Evolutionary conservation across 805 yeast species (phyloP), one percentile per base, ranked within the genome.

Genomic region (Zygosaccharomyces kombuchaensis): DNA sequence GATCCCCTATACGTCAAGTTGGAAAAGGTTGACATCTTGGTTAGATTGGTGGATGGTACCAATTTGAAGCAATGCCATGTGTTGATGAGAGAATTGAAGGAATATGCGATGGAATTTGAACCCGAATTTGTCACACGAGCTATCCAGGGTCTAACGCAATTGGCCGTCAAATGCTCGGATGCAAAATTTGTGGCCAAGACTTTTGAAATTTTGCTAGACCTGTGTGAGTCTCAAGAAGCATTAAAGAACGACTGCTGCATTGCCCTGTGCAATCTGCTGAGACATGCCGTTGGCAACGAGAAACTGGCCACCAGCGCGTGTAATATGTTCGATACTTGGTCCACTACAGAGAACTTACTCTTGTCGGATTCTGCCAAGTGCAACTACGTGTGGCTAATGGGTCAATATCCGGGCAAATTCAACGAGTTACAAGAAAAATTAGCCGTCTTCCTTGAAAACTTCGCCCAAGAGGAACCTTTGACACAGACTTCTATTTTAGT

Each of bases 81-180:
- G 50, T 64, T 85, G 35, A 67, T 85, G 52, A 78, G 82, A 16
- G 95, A 86, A 63, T 68, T 85, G 49, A 81, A 82, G 59, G 95
- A 86, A 63, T 86, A 86, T 59, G 79, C 91, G 4, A 80, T 82
- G 83, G 96, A 87, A 59, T 80, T 88, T 56, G 97, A 91, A 58
- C 79, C 82, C 2, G 83, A 86, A 39, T 80, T 89, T 53, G 95
- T 84, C 8, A 58, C 67, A 35, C 75, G 81, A 49, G 75, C 91
- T 2, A 77, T 85, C 30, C 72, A 72, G 47, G 85, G 86, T 7
- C 75, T 85, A 51, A 84, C 87, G 0, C 84, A 86, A 40, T 74
- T 85, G 39, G 89, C 88, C 9, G 80, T 84, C 50, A 81, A 82
- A 57, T 65, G 81, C 41, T 57, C 67, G 1, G 52, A 60, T 22